Percentiles rank a stretch among this genome's conserved stretches.
phyloP scores from a whole-genome alignment of 2,329 filamentous ascomycete species.

The Trichophyton simii region DNA sequence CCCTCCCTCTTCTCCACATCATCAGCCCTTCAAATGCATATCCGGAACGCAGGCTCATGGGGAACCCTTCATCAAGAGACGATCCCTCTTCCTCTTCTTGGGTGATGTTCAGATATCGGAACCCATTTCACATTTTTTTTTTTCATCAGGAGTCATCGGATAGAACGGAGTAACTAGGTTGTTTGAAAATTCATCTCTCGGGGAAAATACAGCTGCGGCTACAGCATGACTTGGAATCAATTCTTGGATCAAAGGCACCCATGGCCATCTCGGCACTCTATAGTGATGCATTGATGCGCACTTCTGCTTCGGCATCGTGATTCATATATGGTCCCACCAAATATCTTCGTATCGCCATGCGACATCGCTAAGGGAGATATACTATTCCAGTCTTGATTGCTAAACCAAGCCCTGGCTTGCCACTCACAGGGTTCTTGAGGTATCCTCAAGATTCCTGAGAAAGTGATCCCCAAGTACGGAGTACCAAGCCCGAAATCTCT shows the following conservation, averaged over 20 bases:
- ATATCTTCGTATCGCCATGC: conserved; percentile 1
- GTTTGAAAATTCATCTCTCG: no score
- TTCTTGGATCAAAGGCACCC: no score
- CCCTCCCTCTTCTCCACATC: not conserved
- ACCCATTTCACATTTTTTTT: no score
- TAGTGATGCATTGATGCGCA: not conserved
- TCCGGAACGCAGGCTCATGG: not conserved
- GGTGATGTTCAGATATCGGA: no score
- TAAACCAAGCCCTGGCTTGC: not conserved
- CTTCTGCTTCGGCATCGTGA: not conserved
- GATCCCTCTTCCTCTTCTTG: not conserved
- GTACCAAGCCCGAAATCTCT: not conserved
- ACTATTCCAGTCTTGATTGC: not conserved
- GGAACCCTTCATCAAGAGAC: not conserved
- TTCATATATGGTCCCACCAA: not conserved
- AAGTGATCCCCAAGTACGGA: not conserved
- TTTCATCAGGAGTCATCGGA: no score
- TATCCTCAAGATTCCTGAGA: not conserved
- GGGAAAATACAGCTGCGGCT: no score
- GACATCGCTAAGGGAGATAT: not conserved
- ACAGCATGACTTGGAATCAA: no score
- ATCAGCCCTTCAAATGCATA: not conserved
- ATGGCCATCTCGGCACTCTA: not conserved
- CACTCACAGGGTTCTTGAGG: not conserved
- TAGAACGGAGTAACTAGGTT: no score